A percentile compares a stretch with the other conserved stretches of the same genome.
Evolutionary conservation across 2,329 filamentous ascomycete genomes (phyloP).

Genomic region (Pseudogymnoascus sp.): DNA sequence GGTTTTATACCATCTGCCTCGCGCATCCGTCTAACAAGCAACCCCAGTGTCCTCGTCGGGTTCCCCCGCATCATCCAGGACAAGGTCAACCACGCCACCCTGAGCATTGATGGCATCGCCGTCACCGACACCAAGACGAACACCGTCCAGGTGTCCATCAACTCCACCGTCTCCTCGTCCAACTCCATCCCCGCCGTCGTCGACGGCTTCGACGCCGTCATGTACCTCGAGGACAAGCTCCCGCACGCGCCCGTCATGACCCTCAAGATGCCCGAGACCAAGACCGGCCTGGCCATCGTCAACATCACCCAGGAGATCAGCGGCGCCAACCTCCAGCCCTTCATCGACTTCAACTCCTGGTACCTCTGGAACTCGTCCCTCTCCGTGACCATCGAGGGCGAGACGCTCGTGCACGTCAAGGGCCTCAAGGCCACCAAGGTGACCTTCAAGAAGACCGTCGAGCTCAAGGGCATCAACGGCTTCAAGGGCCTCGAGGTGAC

Average conservation of each 20-base stretch:
- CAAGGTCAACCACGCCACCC: conserved; percentile 42
- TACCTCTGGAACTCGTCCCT: conserved; percentile 42
- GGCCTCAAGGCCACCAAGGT: conserved; percentile 41
- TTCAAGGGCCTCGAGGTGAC: conserved; percentile 43
- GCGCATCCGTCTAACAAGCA: background rate
- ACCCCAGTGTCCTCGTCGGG: conserved; percentile 44
- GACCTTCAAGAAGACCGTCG: conserved; percentile 46
- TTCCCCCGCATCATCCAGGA: conserved; percentile 50
- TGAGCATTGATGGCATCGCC: conserved; percentile 41
- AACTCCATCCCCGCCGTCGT: conserved; percentile 46
- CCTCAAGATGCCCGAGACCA: conserved; percentile 25
- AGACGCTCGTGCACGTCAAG: conserved; percentile 42
- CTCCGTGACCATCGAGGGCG: conserved; percentile 42
- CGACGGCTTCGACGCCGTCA: conserved; percentile 42
- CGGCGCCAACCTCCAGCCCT: background rate
- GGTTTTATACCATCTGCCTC: background rate
- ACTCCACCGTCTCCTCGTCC: conserved; percentile 37
- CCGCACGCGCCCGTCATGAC: conserved; percentile 20
- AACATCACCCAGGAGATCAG: conserved; percentile 33
- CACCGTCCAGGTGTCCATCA: conserved; percentile 40
- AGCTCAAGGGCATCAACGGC: conserved; percentile 49
- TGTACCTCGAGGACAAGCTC: conserved; percentile 33
- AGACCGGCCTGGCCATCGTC: conserved; percentile 33
- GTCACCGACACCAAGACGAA: conserved; percentile 43
- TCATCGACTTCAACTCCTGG: conserved; percentile 40